phyloP scores from a whole-genome alignment of 805 yeast species.

The Wickerhamiella spandovensis region DNA sequence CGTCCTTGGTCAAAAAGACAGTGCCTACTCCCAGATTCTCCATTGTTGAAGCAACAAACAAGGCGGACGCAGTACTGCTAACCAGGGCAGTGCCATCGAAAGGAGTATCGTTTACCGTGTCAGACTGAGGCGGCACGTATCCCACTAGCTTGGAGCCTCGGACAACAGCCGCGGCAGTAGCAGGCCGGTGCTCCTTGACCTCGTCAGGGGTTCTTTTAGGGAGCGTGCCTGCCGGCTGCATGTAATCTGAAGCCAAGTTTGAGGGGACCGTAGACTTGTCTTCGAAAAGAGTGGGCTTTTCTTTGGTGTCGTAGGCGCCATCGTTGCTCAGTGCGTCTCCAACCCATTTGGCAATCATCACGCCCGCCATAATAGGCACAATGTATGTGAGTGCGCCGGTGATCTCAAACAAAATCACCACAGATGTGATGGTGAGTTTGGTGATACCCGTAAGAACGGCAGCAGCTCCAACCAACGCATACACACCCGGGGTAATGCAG shows the following conservation, averaged over 20 bases:
- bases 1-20: constrained; percentile 6
- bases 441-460: constrained; percentile 72
- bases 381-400: constrained; percentile 80
- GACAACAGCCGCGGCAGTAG: background rate
- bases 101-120: background rate
- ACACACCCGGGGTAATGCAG: constrained; percentile 74
- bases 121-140: background rate
- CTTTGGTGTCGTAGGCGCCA: constrained; percentile 46
- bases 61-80: background rate
- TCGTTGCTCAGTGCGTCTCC: constrained; percentile 43
- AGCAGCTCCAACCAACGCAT: constrained; percentile 82
- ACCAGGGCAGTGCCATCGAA: background rate
- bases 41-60: constrained; percentile 9
- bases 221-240: constrained; percentile 5
- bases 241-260: constrained; percentile 7
- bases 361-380: constrained; percentile 75
- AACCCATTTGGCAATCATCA: constrained; percentile 59
- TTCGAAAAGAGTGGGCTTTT: constrained; percentile 29
- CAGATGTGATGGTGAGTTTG: constrained; percentile 65
- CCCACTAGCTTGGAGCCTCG: background rate
- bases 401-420: constrained; percentile 66
- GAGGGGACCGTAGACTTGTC: constrained; percentile 1
- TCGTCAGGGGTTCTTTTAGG: constrained; percentile 9
- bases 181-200: constrained; percentile 6
- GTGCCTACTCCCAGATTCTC: constrained; percentile 7